These are phyloP conservation scores for Phytophthora rubi DNA, from an alignment of 352 stramenopile genomes.

Conservation along the genomic window DNA sequence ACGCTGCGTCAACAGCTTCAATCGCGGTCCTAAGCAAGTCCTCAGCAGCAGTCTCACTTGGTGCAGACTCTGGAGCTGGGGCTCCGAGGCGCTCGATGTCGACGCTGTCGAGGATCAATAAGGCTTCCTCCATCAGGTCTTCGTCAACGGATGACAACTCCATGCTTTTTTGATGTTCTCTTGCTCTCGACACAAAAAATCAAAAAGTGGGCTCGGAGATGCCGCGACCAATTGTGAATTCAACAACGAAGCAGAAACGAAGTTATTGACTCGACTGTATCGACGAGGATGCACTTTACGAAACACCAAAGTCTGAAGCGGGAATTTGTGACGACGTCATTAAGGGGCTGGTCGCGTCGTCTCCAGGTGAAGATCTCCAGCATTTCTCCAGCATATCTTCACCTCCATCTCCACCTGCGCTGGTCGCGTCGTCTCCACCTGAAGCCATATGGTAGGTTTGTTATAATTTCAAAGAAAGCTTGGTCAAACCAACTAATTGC, in stretches of 20 bases:
- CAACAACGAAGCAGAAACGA: not conserved
- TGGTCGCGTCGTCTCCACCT: too few relatives aligned
- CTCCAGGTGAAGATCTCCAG: too few relatives aligned
- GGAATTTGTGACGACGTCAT: too few relatives aligned
- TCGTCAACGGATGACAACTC: slow-evolving; percentile 4
- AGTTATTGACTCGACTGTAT: not conserved
- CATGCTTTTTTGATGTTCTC: not conserved
- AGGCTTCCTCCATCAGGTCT: slow-evolving; percentile 24
- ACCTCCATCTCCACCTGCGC: too few relatives aligned
- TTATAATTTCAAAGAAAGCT: too few relatives aligned
- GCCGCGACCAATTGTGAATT: not conserved
- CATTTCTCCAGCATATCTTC: too few relatives aligned
- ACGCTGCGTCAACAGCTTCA: slow-evolving; percentile 16
- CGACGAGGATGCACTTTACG: not conserved
- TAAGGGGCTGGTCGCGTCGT: too few relatives aligned
- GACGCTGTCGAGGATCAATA: slow-evolving; percentile 27
- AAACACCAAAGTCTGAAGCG: not conserved
- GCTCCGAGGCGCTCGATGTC: slow-evolving; percentile 13
- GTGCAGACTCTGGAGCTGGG: not conserved
- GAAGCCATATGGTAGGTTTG: too few relatives aligned
- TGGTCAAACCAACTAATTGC: too few relatives aligned
- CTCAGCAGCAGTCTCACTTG: slow-evolving; percentile 12
- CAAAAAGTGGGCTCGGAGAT: slow-evolving; percentile 1
- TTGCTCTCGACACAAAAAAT: slow-evolving; percentile 8
- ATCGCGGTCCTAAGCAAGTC: slow-evolving; percentile 13